Evolutionary conservation across 2,329 filamentous ascomycete genomes (phyloP).

Genomic region (Massarina eburnea): DNA sequence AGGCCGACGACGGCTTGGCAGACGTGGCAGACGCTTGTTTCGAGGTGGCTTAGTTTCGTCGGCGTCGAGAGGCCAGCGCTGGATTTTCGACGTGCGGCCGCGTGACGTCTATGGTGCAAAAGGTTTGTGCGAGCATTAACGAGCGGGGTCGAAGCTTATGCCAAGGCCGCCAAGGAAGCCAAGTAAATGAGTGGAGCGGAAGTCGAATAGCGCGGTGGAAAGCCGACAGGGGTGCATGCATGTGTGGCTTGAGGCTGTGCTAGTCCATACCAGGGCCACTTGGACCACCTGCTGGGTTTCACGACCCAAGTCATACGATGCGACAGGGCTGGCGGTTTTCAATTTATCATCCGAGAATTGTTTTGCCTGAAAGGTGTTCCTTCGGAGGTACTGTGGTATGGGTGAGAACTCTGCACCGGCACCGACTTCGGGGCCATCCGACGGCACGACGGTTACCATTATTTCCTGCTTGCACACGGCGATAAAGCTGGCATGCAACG

Average conservation of each 20-base stretch:
- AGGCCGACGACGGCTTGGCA: constrained; percentile 14
- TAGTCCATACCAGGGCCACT: constrained; percentile 29
- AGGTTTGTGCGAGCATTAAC: background rate
- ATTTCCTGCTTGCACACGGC: background rate
- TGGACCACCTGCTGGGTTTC: constrained; percentile 9
- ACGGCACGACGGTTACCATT: background rate
- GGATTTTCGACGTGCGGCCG: constrained; percentile 10
- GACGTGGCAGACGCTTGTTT: constrained; percentile 13
- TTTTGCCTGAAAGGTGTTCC: background rate
- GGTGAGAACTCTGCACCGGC: background rate
- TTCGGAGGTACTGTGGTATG: background rate
- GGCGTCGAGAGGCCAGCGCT: background rate
- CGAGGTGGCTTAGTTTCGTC: background rate
- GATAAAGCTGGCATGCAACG: background rate
- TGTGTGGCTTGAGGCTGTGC: constrained; percentile 39
- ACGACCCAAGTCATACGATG: constrained; percentile 5
- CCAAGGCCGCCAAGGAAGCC: constrained; percentile 15
- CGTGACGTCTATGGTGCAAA: constrained; percentile 11
- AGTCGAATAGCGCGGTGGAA: constrained; percentile 15
- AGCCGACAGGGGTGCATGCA: constrained; percentile 23
- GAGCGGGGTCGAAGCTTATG: constrained; percentile 21
- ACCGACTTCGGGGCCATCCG: no score
- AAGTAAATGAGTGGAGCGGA: constrained; percentile 16
- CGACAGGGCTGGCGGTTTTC: background rate
- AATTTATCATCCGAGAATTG: background rate